These are phyloP conservation scores for Alternaria conjuncta DNA, from an alignment of 2,329 filamentous ascomycete species.

Conservation along the genomic window DNA sequence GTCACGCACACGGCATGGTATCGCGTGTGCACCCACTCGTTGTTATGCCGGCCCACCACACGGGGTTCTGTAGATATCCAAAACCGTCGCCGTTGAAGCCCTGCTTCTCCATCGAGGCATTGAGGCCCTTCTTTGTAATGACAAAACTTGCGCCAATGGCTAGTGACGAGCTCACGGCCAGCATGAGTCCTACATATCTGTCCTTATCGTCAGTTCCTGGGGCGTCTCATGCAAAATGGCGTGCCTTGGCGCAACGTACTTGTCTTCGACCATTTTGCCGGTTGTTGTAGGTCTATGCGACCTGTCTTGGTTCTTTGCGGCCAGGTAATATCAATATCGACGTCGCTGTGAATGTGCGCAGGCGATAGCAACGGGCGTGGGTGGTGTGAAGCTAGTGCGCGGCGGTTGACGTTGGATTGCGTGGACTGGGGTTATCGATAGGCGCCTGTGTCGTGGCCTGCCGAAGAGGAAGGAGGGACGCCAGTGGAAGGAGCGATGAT, in stretches of 20 bases:
- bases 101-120: constrained; percentile 87
- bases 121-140: constrained; percentile 98
- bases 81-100: constrained; percentile 98
- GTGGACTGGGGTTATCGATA: constrained; percentile 12
- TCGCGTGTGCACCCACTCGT: constrained; percentile 68
- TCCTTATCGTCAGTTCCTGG: constrained; percentile 32
- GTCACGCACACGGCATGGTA: background rate
- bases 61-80: constrained; percentile 89
- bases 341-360: constrained; percentile 1
- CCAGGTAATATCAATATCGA: constrained; percentile 2
- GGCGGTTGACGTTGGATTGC: constrained; percentile 10
- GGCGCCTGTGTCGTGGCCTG: constrained; percentile 3
- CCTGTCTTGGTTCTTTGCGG: constrained; percentile 4
- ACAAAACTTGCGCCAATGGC: constrained; percentile 83
- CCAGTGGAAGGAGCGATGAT: background rate
- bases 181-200: constrained; percentile 51
- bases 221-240: background rate
- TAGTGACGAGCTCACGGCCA: constrained; percentile 50
- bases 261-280: constrained; percentile 49
- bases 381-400: constrained; percentile 6
- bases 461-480: background rate
- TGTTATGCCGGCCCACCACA: constrained; percentile 95
- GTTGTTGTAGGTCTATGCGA: constrained; percentile 18
- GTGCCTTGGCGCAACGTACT: constrained; percentile 38
- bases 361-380: background rate